phyloP scores from a whole-genome alignment of 2,329 filamentous ascomycete species.

The Tetracladium maxilliforme region DNA sequence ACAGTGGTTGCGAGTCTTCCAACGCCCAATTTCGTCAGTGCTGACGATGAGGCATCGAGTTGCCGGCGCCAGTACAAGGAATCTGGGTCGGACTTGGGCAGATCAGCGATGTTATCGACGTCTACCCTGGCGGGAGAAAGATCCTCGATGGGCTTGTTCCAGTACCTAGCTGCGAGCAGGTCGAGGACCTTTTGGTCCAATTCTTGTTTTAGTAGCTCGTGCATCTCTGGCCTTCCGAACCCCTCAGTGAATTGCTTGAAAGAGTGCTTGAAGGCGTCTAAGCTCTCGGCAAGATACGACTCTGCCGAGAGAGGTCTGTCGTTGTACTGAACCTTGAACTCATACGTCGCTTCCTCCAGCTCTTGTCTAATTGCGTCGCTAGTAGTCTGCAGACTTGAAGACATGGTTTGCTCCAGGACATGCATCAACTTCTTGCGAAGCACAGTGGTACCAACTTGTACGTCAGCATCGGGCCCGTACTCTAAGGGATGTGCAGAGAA shows the following conservation, averaged over 20 bases:
- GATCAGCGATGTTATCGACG: conserved; percentile 56
- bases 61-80: conserved; percentile 89
- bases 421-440: conserved; percentile 94
- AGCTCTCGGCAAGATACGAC: conserved; percentile 86
- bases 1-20: conserved; percentile 86
- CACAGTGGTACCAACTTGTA: conserved; percentile 71
- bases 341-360: conserved; percentile 90
- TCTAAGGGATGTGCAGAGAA: conserved; percentile 74
- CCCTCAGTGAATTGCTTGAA: conserved; percentile 87
- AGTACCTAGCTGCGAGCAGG: conserved; percentile 82
- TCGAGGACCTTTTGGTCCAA: conserved; percentile 92
- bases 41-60: conserved; percentile 79
- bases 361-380: conserved; percentile 89
- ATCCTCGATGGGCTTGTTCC: conserved; percentile 90
- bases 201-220: conserved; percentile 78
- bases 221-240: conserved; percentile 82
- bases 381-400: conserved; percentile 74
- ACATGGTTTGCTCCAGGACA: conserved; percentile 94
- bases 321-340: conserved; percentile 99
- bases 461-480: conserved; percentile 58
- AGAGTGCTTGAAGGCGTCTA: conserved; percentile 94
- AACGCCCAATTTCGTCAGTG: conserved; percentile 86
- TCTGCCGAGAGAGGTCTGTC: conserved; percentile 89
- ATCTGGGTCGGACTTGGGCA: conserved; percentile 74
- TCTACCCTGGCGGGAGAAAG: conserved; percentile 53